Base-by-base conservation (phyloP, 2,329 filamentous ascomycete species). In the Xylariaceae sp. region DNA sequence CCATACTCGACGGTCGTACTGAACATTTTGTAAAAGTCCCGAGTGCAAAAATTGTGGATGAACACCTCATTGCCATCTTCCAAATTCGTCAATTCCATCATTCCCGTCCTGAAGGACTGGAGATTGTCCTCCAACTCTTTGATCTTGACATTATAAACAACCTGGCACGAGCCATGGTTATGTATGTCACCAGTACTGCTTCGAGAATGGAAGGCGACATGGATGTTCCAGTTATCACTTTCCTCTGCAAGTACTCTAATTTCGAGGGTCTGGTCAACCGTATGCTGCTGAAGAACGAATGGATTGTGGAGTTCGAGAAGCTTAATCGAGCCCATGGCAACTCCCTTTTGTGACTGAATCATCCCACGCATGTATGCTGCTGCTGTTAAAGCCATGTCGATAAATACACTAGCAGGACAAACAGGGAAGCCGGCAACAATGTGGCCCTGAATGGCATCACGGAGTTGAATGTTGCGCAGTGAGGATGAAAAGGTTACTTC, bases 21-120 rank as follows among this genome's bases (percentile, higher is more conserved):
- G 59, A 67, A 70, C 30, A 70, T 57, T 34, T 59, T 64, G 57
- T 68, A 71, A 51, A 71, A 56, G 47, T 67, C 59, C 47, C 50
- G 50, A 53, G 47, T 48, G 23, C 37, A 48, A 30, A 64, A 4
- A 51, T 57, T 52, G 17, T 63, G 52, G 13, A 62, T 47, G 30
- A 34, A n/a, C 1, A 9, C 49, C 10, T 47, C 18, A 13, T n/a
- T 7, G 17, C 48, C 44, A 17, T n/a, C 34, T 17, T 35, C 44
- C 23, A 42, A 18, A 17, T 18, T 30, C 37, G 57, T 57, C 1
- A 64, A n/a, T 1, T 37, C 6, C 18, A 2, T 47, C 30, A 2
- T 54, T 39, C 23, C 57, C 35, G 10, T 56, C 52, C 23, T n/a
- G 3, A 30, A 30, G 23, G 23, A 30, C 23, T 30, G 23, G 23